A percentile compares a stretch with the other conserved stretches of the same genome.
Conservation (phyloP, 2,329 filamentous ascomycete genomes). For the Epichloe gansuensis region DNA sequence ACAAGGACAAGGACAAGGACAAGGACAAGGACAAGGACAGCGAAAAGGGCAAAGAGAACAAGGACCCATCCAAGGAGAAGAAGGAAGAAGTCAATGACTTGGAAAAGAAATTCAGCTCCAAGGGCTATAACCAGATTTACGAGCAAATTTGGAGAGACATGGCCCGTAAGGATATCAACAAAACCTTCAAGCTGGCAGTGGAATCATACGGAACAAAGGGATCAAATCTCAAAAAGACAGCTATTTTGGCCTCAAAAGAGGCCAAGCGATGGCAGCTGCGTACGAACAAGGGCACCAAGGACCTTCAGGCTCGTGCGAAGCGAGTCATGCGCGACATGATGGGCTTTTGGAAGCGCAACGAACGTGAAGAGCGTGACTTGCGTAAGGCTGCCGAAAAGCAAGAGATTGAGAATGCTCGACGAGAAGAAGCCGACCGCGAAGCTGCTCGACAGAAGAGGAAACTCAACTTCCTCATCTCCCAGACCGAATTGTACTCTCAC, state of each 20-base stretch:
- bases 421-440: constrained; percentile 94
- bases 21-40: constrained; percentile 32
- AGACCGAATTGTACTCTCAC: constrained; percentile 97
- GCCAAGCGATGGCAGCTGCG: constrained; percentile 93
- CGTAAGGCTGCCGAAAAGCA: constrained; percentile 90
- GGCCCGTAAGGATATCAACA: constrained; percentile 83
- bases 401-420: constrained; percentile 91
- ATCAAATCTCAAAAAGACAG: constrained; percentile 96
- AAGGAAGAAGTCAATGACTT: constrained; percentile 39
- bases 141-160: constrained; percentile 96
- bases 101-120: constrained; percentile 64
- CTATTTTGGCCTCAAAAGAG: constrained; percentile 91
- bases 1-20: constrained; percentile 24
- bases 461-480: constrained; percentile 97
- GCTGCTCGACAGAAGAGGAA: constrained; percentile 96
- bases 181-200: constrained; percentile 78
- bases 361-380: constrained; percentile 89
- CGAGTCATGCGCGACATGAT: constrained; percentile 99
- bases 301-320: constrained; percentile 92
- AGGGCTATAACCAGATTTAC: constrained; percentile 93
- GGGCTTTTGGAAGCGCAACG: constrained; percentile 98
- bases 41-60: constrained; percentile 27
- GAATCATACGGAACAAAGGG: constrained; percentile 77
- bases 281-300: constrained; percentile 97
- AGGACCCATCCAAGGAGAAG: constrained; percentile 39